Evolutionary conservation across 139 green algal genomes (phyloP), one percentile per base, ranked within the genome.

Genomic region (Micromonas pusilla): DNA sequence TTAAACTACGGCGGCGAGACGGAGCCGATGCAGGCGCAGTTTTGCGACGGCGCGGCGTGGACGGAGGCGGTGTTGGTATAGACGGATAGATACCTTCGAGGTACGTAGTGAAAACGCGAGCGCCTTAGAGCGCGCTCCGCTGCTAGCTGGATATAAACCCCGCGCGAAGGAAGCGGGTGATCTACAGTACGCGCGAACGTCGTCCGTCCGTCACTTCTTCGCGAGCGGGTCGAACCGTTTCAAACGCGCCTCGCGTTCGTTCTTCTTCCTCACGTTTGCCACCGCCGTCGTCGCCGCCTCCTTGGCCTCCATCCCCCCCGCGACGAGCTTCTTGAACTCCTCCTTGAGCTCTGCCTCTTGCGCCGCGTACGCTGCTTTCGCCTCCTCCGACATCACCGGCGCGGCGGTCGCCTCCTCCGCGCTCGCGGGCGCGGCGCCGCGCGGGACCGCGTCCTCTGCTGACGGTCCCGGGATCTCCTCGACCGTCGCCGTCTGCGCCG

Each of bases 11-110:
- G 26, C 9, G 26, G 26, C 34, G 39, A 33, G 65, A 39, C 3
- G 28, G 33, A 37, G 13, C 32, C 70, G 6, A 5, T 23, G 31
- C 31, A 76, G 70, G 32, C 39, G 39, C 30, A 32, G 5, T 76
- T 26, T 9, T 76, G 70, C n/a, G 34, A 76, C 25, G 70, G 70
- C 70, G 38, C 70, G 32, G 70, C 70, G 21, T 76, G 70, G 70
- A 32, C 33, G 32, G 38, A 63, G 3, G 70, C 34, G 21, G 45
- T 31, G 39, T 34, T 76, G 23, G 6, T 63, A 21, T 76, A 76
- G 62, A 54, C 36, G 25, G 36, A 37, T 70, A 16, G 33, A 70
- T 33, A 70, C 25, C 9, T 30, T 72, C 23, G n/a, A 65, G 1
- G 1, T 31, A 1, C 26, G 26, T 65, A 3, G 26, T 19, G n/a